These are phyloP conservation scores for Wickerhamiella sergipiensis DNA, from an alignment of 805 yeast genomes.

Conservation along the genomic window DNA sequence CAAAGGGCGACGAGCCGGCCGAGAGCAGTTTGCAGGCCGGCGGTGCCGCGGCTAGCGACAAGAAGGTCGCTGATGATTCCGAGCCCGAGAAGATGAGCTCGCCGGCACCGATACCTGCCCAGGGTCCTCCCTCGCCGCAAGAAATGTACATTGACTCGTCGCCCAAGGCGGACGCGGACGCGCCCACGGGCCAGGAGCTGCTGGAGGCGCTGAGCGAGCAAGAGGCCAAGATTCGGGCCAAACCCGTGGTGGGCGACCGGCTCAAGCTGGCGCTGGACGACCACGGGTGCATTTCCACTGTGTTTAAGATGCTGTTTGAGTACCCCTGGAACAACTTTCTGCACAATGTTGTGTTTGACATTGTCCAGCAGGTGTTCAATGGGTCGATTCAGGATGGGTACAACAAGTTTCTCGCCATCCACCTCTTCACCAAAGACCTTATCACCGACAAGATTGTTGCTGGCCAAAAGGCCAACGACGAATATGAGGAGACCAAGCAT, in stretches of 20 bases:
- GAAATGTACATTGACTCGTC: slow-evolving; percentile 2
- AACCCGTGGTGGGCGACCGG: slow-evolving; percentile 74
- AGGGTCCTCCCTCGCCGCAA: slow-evolving; percentile 3
- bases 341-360: slow-evolving; percentile 94
- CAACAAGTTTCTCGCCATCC: slow-evolving; percentile 62
- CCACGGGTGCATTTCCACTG: slow-evolving; percentile 48
- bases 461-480: slow-evolving; percentile 48
- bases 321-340: slow-evolving; percentile 96
- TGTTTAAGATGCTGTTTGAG: slow-evolving; percentile 61
- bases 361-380: slow-evolving; percentile 85
- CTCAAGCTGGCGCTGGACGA: slow-evolving; percentile 75
- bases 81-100: not conserved
- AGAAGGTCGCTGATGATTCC: slow-evolving; percentile 10
- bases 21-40: too few relatives aligned
- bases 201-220: slow-evolving; percentile 16
- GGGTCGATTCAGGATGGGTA: slow-evolving; percentile 78
- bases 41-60: not conserved
- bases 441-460: slow-evolving; percentile 44
- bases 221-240: slow-evolving; percentile 28
- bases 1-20: too few relatives aligned
- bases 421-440: slow-evolving; percentile 51
- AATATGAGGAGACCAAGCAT: slow-evolving; percentile 43
- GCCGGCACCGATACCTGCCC: not conserved
- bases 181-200: slow-evolving; percentile 5
- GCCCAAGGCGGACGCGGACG: not conserved